Conservation (phyloP, 2,329 filamentous ascomycete genomes). For the Claviceps sorghi region DNA sequence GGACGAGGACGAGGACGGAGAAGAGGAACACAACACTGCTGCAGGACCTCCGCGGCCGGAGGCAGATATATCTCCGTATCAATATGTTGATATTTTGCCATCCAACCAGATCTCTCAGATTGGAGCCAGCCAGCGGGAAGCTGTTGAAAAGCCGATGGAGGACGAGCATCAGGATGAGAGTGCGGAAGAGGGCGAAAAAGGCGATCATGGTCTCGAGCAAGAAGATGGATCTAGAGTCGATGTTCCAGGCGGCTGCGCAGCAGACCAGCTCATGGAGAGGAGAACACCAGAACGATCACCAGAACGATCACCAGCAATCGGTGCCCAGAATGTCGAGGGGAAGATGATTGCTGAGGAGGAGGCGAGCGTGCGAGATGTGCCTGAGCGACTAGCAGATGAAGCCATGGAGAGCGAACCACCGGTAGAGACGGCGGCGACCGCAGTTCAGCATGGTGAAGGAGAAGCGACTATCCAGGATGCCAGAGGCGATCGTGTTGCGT, state of each 20-base stretch:
- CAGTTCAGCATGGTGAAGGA: background rate
- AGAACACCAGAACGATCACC: background rate
- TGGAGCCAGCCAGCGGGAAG: background rate
- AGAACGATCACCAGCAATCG: background rate
- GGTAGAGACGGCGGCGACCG: background rate
- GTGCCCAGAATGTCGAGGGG: background rate
- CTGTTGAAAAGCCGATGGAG: background rate
- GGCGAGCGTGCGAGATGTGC: background rate
- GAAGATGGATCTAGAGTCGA: background rate
- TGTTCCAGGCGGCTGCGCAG: background rate
- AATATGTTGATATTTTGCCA: background rate
- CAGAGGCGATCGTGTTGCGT: no score
- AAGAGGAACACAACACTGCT: background rate
- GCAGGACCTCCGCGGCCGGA: background rate
- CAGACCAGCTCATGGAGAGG: background rate
- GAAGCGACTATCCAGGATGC: background rate
- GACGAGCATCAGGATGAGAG: background rate
- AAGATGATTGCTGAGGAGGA: background rate
- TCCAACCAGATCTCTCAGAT: background rate
- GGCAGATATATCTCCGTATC: background rate
- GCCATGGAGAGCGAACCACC: background rate
- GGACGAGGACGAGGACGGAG: background rate
- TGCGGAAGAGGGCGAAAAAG: background rate
- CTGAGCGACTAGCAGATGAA: background rate
- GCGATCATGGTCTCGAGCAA: background rate